Evolutionary conservation across 306 rosid species (phyloP).

Genomic region (Vicia villosa): DNA sequence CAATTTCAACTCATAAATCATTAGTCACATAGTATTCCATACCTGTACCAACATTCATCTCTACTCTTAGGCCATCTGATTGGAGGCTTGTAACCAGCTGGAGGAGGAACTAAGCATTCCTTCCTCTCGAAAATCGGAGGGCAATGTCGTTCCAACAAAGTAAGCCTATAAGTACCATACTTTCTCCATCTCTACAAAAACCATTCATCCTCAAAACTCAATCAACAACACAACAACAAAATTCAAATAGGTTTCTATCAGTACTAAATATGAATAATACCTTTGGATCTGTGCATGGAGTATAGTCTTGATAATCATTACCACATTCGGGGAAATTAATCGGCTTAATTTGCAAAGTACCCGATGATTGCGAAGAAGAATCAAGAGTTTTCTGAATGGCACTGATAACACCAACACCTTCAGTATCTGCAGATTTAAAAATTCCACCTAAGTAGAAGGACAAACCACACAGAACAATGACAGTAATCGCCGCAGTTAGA

Average conservation of each 20-base stretch:
- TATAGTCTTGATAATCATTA: constrained; percentile 77
- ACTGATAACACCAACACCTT: constrained; percentile 34
- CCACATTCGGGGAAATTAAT: constrained; percentile 66
- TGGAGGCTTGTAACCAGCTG: constrained; percentile 88
- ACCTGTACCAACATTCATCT: constrained; percentile 99
- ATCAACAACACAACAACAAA: constrained; percentile 27
- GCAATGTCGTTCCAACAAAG: constrained; percentile 96
- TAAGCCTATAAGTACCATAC: constrained; percentile 75
- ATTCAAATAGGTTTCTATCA: neutral
- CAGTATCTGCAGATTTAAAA: constrained; percentile 54
- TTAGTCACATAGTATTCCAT: constrained; percentile 16
- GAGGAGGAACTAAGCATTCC: constrained; percentile 93
- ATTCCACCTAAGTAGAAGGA: constrained; percentile 91
- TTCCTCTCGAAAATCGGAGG: constrained; percentile 85
- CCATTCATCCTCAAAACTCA: constrained; percentile 33
- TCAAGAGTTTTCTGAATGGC: constrained; percentile 42
- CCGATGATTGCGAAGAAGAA: constrained; percentile 48
- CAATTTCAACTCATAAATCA: neutral
- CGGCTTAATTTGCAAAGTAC: constrained; percentile 58
- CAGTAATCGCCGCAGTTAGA: constrained; percentile 52
- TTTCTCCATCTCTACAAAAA: constrained; percentile 85
- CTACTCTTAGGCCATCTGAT: constrained; percentile 96
- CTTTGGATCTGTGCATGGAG: constrained; percentile 99
- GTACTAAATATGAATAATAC: constrained; percentile 42
- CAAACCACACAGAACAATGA: constrained; percentile 67